A percentile compares a stretch with the other conserved stretches of the same genome.
Conservation (phyloP, 805 yeast genomes). For the Brettanomyces sp. region DNA sequence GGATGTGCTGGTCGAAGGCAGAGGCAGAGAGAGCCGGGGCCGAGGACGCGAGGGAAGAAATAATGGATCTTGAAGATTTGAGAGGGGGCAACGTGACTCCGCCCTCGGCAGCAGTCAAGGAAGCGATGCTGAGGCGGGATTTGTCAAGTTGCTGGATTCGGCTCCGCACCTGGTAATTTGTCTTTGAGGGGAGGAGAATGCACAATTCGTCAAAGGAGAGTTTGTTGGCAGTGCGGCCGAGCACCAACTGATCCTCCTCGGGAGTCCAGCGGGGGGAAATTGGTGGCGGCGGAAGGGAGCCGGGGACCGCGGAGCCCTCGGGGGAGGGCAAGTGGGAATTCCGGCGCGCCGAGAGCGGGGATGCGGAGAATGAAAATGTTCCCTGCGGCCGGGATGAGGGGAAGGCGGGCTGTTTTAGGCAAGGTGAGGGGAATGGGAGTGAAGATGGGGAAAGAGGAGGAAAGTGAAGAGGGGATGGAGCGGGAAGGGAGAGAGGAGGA, state of each 20-base stretch:
- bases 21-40: too few relatives aligned
- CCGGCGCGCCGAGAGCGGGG: background rate
- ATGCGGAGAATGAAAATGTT: background rate
- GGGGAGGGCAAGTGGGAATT: background rate
- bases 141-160: conserved; percentile 42
- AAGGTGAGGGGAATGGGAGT: too few relatives aligned
- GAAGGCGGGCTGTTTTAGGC: too few relatives aligned
- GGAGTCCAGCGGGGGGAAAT: conserved; percentile 34
- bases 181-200: conserved; percentile 60
- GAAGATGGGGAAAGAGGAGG: too few relatives aligned
- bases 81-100: background rate
- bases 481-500: too few relatives aligned
- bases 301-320: background rate
- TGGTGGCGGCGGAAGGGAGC: background rate
- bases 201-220: conserved; percentile 65
- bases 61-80: background rate
- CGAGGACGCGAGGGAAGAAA: background rate
- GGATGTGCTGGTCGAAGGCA: background rate
- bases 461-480: too few relatives aligned
- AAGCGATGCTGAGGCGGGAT: conserved; percentile 7
- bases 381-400: too few relatives aligned
- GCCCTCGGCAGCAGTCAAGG: conserved; percentile 3
- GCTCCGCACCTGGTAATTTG: conserved; percentile 65
- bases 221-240: conserved; percentile 46
- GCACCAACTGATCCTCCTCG: conserved; percentile 66